Conservation (phyloP, 2,329 filamentous ascomycete species). For the Paraphaeosphaeria sporulosa region DNA sequence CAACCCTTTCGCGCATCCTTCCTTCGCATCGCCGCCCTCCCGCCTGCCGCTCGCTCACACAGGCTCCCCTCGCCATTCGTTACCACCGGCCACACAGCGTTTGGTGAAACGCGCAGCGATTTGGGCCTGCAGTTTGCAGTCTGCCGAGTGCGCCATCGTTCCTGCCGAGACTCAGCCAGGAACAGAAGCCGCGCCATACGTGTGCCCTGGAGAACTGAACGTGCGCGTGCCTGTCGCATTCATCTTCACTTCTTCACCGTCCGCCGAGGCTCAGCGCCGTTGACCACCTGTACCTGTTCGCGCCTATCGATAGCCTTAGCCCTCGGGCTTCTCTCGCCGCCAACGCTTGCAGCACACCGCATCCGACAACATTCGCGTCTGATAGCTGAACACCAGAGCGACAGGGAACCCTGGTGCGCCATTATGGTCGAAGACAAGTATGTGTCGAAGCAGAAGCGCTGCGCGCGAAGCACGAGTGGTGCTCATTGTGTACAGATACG, state of each 20-base stretch:
- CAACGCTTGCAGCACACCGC: conserved; percentile 5
- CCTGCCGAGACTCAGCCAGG: conserved; percentile 5
- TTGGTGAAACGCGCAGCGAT: conserved; percentile 47
- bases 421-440: conserved; percentile 53
- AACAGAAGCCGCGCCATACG: conserved; percentile 7
- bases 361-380: conserved; percentile 8
- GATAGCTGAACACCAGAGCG: conserved; percentile 7
- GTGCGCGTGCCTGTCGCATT: conserved; percentile 15
- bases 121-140: conserved; percentile 23
- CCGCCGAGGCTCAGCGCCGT: conserved; percentile 5
- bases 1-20: conserved; percentile 7
- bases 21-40: conserved; percentile 11
- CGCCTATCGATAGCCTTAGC: conserved; percentile 23
- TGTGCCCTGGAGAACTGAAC: conserved; percentile 5
- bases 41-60: conserved; percentile 17
- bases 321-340: conserved; percentile 1
- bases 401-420: conserved; percentile 21
- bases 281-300: conserved; percentile 4
- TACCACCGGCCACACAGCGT: conserved; percentile 26
- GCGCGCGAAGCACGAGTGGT: neutral
- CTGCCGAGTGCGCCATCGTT: conserved; percentile 15
- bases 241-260: conserved; percentile 6
- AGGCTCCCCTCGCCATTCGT: conserved; percentile 14
- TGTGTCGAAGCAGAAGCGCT: conserved; percentile 23
- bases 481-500: conserved; percentile 47